These are phyloP conservation scores for Taphrina flavorubra DNA, from an alignment of 1,139 yeast genomes.

Conservation along the genomic window DNA sequence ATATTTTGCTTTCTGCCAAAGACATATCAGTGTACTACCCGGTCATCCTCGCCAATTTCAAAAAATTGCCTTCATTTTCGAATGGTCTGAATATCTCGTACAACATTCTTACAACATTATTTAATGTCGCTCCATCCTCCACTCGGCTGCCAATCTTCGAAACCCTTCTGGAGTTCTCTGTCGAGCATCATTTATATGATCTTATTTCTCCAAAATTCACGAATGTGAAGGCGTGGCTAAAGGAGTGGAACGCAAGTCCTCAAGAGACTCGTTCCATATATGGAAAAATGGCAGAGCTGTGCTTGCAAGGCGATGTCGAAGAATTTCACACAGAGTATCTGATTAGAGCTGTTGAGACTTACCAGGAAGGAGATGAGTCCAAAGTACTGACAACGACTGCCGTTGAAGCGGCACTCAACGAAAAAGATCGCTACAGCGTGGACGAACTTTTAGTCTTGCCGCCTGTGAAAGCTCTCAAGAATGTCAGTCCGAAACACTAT, in stretches of 20 bases:
- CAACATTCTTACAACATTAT: constrained; percentile 54
- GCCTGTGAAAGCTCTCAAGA: constrained; percentile 49
- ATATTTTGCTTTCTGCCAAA: constrained; percentile 51
- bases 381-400: constrained; percentile 44
- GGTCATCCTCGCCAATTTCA: constrained; percentile 49
- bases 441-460: constrained; percentile 51
- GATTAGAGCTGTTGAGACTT: constrained; percentile 40
- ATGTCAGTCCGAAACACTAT: constrained; percentile 48
- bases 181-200: constrained; percentile 50
- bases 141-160: constrained; percentile 51
- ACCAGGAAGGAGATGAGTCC: constrained; percentile 36
- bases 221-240: constrained; percentile 53
- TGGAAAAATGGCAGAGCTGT: constrained; percentile 49
- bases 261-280: constrained; percentile 49
- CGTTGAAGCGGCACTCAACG: constrained; percentile 46
- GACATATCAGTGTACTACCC: constrained; percentile 51
- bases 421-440: constrained; percentile 48
- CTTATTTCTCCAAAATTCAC: constrained; percentile 53
- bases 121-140: constrained; percentile 53
- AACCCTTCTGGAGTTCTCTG: constrained; percentile 52
- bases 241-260: constrained; percentile 52
- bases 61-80: constrained; percentile 48
- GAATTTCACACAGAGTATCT: constrained; percentile 40
- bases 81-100: constrained; percentile 50
- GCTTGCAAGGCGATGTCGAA: constrained; percentile 47